Percentiles rank a stretch among this genome's conserved stretches.
These are phyloP conservation scores for Sisymbrium altissimum DNA, from an alignment of 345 rosid genomes.

Conservation along the genomic window DNA sequence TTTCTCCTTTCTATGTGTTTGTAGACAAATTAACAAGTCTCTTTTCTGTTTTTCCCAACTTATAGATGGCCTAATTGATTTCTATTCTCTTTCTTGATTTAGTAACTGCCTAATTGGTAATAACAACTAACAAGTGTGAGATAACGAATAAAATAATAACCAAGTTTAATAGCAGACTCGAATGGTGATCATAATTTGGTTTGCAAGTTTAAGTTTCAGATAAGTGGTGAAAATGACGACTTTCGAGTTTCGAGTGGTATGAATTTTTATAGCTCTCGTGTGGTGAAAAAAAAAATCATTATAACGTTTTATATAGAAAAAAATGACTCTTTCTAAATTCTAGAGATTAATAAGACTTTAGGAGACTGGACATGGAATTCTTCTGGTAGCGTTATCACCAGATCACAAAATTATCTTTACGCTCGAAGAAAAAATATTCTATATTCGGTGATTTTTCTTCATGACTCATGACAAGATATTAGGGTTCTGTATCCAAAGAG, in stretches of 20 bases:
- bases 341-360: too few species aligned
- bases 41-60: not conserved
- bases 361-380: too few species aligned
- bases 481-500: not conserved
- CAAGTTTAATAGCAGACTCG: not conserved
- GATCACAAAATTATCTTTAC: too few species aligned
- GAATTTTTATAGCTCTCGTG: not conserved
- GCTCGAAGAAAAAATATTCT: not conserved
- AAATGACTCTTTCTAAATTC: too few species aligned
- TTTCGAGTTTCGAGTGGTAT: not conserved
- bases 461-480: not conserved
- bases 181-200: not conserved
- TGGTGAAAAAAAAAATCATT: not conserved
- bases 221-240: not conserved
- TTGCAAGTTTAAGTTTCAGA: not conserved
- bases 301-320: not conserved
- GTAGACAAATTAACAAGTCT: slow-evolving; percentile 1
- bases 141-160: not conserved
- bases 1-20: slow-evolving; percentile 2
- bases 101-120: not conserved
- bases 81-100: not conserved
- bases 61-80: not conserved
- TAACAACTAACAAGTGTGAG: not conserved
- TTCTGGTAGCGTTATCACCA: not conserved
- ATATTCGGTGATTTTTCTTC: not conserved